These are phyloP conservation scores for Penicillium herquei DNA, from an alignment of 495 filamentous ascomycete genomes.

Conservation along the genomic window DNA sequence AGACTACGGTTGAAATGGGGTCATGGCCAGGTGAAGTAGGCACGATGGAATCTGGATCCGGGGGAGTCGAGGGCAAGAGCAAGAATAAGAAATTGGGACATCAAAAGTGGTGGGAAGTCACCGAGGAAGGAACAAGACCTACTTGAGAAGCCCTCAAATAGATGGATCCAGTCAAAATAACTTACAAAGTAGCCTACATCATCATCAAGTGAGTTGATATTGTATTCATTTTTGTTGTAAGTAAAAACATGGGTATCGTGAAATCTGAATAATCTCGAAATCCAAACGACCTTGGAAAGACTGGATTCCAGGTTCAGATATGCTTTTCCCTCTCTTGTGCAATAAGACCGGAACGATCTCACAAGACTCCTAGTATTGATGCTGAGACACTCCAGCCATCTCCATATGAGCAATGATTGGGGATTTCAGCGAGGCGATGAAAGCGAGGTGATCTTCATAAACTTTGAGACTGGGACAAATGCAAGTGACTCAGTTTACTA, in stretches of 20 bases:
- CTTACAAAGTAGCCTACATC: background rate
- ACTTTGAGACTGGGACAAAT: too few species aligned
- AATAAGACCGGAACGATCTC: too few species aligned
- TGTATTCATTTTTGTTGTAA: background rate
- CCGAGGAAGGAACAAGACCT: background rate
- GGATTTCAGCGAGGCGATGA: too few species aligned
- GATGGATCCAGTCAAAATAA: background rate
- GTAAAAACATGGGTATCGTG: slow-evolving; percentile 28
- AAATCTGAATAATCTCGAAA: slow-evolving; percentile 9
- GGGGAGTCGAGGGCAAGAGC: too few species aligned
- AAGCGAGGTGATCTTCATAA: too few species aligned
- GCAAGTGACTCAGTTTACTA: slow-evolving; percentile 10
- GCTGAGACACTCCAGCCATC: too few species aligned
- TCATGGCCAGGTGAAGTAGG: background rate
- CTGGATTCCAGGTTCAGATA: background rate
- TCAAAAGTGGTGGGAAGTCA: too few species aligned
- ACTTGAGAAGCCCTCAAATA: background rate
- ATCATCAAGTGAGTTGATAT: background rate
- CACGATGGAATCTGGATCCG: too few species aligned
- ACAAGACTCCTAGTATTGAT: background rate
- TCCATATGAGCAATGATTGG: background rate
- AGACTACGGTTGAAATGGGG: background rate
- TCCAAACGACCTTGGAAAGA: background rate
- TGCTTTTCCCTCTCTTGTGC: too few species aligned
- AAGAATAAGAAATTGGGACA: too few species aligned